Evolutionary conservation across 2,329 filamentous ascomycete species (phyloP).

Genomic region (Colletotrichum melonis): DNA sequence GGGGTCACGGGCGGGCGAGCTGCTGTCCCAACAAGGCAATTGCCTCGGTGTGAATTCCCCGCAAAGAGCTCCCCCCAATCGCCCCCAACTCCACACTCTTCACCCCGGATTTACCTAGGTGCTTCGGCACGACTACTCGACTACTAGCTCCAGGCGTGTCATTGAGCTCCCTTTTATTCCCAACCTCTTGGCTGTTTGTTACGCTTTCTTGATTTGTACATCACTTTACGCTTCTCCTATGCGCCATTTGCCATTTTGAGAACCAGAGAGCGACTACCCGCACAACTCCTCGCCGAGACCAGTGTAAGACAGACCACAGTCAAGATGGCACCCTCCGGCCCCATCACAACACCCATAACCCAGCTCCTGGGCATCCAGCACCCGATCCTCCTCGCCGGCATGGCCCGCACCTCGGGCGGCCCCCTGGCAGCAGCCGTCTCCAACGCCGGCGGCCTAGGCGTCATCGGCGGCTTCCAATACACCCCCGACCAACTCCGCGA

Average conservation of each 20-base stretch:
- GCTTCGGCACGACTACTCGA: constrained; percentile 39
- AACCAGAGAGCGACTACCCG: too few species aligned
- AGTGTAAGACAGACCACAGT: not conserved
- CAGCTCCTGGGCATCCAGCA: constrained; percentile 85
- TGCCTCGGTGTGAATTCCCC: constrained; percentile 48
- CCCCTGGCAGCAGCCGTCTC: constrained; percentile 86
- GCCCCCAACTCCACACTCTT: constrained; percentile 27
- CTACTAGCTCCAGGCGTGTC: not conserved
- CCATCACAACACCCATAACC: constrained; percentile 82
- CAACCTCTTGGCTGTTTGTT: not conserved
- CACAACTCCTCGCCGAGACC: too few species aligned
- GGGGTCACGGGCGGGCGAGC: constrained; percentile 33
- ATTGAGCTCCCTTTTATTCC: not conserved
- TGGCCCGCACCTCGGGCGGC: constrained; percentile 87
- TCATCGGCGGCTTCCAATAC: constrained; percentile 78
- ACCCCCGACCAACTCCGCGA: constrained; percentile 79
- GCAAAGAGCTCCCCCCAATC: constrained; percentile 37
- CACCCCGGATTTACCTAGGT: constrained; percentile 37
- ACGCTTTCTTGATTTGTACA: not conserved
- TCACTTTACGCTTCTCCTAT: not conserved
- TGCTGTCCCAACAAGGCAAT: constrained; percentile 46
- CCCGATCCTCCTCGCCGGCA: constrained; percentile 91
- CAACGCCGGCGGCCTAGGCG: constrained; percentile 87
- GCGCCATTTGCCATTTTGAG: too few species aligned
- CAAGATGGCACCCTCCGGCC: constrained; percentile 56